These are phyloP conservation scores for Arthroderma sp. DNA, from an alignment of 2,329 filamentous ascomycete genomes.

Conservation along the genomic window DNA sequence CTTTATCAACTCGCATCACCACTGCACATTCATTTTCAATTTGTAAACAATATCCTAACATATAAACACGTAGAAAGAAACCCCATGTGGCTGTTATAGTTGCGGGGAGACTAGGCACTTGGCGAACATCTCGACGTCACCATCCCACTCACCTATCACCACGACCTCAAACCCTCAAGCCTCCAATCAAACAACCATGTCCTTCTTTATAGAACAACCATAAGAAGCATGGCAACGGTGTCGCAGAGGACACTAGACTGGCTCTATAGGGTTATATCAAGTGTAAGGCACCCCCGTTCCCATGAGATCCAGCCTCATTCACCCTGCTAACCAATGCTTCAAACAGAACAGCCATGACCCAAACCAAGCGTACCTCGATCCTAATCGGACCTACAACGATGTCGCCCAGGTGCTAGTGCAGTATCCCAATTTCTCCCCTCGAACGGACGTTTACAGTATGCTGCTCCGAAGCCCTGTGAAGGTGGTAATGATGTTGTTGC, in stretches of 20 bases:
- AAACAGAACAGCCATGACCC: conserved; percentile 18
- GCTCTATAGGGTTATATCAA: conserved; percentile 83
- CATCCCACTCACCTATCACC: too few relatives aligned
- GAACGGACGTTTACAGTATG: conserved; percentile 91
- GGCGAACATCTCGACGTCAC: too few relatives aligned
- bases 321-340: conserved; percentile 6
- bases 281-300: conserved; percentile 36
- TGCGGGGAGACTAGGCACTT: too few relatives aligned
- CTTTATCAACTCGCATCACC: too few relatives aligned
- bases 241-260: conserved; percentile 86
- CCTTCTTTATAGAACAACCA: too few relatives aligned
- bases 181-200: too few relatives aligned
- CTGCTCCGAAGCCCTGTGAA: conserved; percentile 3
- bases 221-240: conserved; percentile 43
- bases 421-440: conserved; percentile 66
- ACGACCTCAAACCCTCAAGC: too few relatives aligned
- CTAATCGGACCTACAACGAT: conserved; percentile 85
- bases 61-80: too few relatives aligned
- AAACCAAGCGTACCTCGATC: conserved; percentile 76
- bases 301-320: background rate
- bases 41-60: too few relatives aligned
- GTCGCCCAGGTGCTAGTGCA: conserved; percentile 68
- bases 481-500: conserved; percentile 1
- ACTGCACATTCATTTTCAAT: too few relatives aligned
- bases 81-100: too few relatives aligned